These are phyloP conservation scores for Urtica urens DNA, from an alignment of 306 rosid genomes.

Conservation along the genomic window DNA sequence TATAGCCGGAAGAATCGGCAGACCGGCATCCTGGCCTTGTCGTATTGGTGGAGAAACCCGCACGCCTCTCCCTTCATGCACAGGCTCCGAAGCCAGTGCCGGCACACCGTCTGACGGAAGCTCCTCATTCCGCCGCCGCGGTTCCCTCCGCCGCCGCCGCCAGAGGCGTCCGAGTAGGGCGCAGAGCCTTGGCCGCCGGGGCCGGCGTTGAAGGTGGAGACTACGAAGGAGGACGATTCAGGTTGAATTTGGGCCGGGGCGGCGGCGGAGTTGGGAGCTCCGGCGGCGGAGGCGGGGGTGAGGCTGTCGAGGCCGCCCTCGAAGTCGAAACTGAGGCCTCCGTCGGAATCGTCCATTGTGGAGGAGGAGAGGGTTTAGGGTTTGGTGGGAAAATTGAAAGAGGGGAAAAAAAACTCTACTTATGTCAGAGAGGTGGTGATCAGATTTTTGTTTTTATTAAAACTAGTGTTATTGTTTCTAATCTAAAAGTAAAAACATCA, in stretches of 20 bases:
- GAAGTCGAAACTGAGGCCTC: conserved; percentile 93
- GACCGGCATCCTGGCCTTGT: conserved; percentile 94
- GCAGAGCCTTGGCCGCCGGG: conserved; percentile 11
- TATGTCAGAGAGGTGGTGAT: no score
- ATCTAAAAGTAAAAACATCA: no score
- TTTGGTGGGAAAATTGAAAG: not conserved
- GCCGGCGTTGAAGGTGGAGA: not conserved
- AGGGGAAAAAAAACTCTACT: not conserved
- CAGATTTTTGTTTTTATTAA: no score
- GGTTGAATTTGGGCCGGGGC: conserved; percentile 1
- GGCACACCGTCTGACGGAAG: conserved; percentile 94
- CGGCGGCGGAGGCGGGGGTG: conserved; percentile 32
- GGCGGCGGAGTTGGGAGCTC: conserved; percentile 25
- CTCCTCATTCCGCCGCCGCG: conserved; percentile 52
- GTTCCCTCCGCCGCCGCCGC: conserved; percentile 4
- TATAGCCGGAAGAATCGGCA: conserved; percentile 79
- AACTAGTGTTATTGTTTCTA: no score
- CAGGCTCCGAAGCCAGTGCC: conserved; percentile 91
- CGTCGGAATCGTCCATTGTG: conserved; percentile 89
- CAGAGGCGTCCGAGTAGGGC: not conserved
- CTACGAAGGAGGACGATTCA: conserved; percentile 14
- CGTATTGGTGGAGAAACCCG: conserved; percentile 93
- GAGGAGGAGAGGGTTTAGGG: not conserved
- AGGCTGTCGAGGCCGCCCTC: conserved; percentile 86
- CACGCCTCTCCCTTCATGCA: conserved; percentile 99